Base-by-base conservation (phyloP, 225 moss, liverwort and hornwort species). In the Anthoceros angustus region DNA sequence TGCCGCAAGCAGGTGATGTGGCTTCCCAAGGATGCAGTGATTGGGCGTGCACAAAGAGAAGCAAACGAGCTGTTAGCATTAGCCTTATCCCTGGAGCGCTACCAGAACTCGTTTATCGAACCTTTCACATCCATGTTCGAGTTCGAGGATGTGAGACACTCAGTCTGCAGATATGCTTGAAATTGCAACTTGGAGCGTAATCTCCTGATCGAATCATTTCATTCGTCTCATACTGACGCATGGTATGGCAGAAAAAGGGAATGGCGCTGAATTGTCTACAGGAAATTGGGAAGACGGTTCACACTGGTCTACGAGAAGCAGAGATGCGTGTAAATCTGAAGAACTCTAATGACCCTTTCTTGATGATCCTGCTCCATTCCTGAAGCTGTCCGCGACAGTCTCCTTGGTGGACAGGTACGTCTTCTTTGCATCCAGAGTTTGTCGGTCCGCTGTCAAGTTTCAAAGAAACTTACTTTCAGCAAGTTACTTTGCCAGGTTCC, bases 381-480 rank as follows among this genome's bases (percentile, higher is more conserved):
- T 20, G 14, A 16, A 8, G 69, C 67, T 18, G 65, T 77, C 8
- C 74, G 77, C 63, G 50, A 65, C 62, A 80, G 80, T 50, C 70
- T 80, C 6, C 67, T 75, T 46, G 77, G 71, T 69, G 80, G 80
- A 43, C 72, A 70, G 77, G 80, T 80, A 15, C 41, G 62, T 10
- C 3, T 5, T 43, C 25, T 10, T 60, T 68, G 16, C 40, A 21
- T 20, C 15, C 3, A 42, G 20, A 63, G 24, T 63, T 63, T 21
- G 25, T 24, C 4, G 38, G 38, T 24, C 4, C 32, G 2, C 32
- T 4, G 32, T 1, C 32, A 32, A 32, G 32, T 32, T 32, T 32
- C 32, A 32, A 32, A 32, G 4, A 32, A 1, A 32, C 32, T 32
- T 32, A 32, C 32, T 32, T 4, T 4, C 32, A 32, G 32, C 39